A percentile compares a stretch with the other conserved stretches of the same genome.
Conservation (phyloP, 2,329 filamentous ascomycete species). For the Didymella glomerata region DNA sequence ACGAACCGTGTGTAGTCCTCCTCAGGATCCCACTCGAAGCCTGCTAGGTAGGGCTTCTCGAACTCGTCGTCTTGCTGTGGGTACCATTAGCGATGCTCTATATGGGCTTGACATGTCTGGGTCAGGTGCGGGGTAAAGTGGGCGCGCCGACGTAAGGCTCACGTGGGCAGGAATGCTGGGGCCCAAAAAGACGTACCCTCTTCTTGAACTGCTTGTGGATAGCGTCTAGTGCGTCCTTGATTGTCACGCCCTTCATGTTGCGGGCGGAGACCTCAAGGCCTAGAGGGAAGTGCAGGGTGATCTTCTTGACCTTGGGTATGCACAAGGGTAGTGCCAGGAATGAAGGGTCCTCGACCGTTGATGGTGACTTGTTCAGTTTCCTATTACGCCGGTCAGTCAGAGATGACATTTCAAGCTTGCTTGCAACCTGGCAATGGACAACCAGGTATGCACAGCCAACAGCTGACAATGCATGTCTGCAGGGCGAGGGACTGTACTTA, state of each 20-base stretch:
- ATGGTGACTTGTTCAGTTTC: slow-evolving; percentile 91
- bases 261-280: slow-evolving; percentile 88
- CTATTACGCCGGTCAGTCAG: slow-evolving; percentile 57
- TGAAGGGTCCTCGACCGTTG: slow-evolving; percentile 81
- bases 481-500: slow-evolving; percentile 57
- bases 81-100: slow-evolving; percentile 28
- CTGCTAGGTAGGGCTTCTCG: slow-evolving; percentile 83
- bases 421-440: background rate
- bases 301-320: slow-evolving; percentile 86
- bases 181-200: slow-evolving; percentile 72
- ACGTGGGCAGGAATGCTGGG: slow-evolving; percentile 3
- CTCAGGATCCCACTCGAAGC: slow-evolving; percentile 96
- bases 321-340: slow-evolving; percentile 83
- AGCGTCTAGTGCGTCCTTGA: slow-evolving; percentile 95
- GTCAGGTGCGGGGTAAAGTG: slow-evolving; percentile 17
- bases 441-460: slow-evolving; percentile 8
- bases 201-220: slow-evolving; percentile 98
- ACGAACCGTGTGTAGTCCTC: slow-evolving; percentile 88
- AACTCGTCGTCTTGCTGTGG: slow-evolving; percentile 87
- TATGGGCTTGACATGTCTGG: background rate
- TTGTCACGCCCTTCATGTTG: slow-evolving; percentile 93
- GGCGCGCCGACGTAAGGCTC: background rate
- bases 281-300: slow-evolving; percentile 89
- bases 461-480: background rate
- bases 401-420: background rate